phyloP scores from a whole-genome alignment of 2,329 filamentous ascomycete species.

The Fusarium odoratissimum region DNA sequence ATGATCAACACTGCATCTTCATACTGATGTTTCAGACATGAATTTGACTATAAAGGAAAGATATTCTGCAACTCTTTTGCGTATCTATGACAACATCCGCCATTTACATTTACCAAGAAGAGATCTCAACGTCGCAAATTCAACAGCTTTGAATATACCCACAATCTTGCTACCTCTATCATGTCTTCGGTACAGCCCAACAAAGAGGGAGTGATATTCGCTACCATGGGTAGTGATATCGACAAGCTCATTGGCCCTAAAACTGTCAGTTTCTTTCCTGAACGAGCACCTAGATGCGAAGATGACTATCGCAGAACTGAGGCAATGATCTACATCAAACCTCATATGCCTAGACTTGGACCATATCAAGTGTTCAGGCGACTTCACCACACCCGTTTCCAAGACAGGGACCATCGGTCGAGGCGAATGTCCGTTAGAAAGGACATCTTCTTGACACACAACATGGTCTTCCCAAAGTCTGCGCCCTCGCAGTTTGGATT shows the following conservation, averaged over 20 bases:
- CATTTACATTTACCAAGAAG: no score
- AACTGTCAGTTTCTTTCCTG: slow-evolving; percentile 1
- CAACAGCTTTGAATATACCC: background rate
- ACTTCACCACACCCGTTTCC: background rate
- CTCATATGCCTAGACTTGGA: background rate
- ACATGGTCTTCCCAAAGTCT: slow-evolving; percentile 14
- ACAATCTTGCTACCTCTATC: background rate
- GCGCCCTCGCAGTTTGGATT: background rate
- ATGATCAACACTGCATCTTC: background rate
- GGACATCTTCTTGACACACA: slow-evolving; percentile 17
- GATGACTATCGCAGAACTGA: background rate
- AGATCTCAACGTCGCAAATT: background rate
- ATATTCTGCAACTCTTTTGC: background rate
- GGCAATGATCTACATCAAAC: background rate
- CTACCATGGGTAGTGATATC: background rate
- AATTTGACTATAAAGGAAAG: background rate
- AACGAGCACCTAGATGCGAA: background rate
- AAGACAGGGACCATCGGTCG: background rate
- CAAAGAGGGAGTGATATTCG: background rate
- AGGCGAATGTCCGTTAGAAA: slow-evolving; percentile 6
- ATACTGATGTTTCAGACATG: no score
- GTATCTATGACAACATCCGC: background rate
- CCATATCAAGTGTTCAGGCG: background rate
- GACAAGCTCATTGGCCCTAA: background rate
- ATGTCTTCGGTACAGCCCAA: background rate